Conservation (phyloP, 108 stramenopile genomes). For the Bacterosira constricta region DNA sequence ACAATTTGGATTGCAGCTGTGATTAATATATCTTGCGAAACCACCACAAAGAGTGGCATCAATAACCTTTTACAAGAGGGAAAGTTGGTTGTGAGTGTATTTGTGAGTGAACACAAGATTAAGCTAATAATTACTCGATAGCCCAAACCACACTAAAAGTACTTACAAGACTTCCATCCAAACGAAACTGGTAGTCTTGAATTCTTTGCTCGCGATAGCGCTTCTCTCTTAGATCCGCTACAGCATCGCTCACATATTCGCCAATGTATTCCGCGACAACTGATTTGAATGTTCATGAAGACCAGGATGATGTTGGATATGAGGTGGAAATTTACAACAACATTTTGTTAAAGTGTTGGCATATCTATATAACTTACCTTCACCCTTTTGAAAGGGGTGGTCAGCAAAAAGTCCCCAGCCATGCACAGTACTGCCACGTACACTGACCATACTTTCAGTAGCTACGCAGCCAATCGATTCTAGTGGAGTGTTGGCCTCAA, state of each 20-base stretch:
- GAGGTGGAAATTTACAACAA: no score
- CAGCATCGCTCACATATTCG: slow-evolving; percentile 85
- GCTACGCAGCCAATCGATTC: slow-evolving; percentile 22
- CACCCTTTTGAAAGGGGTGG: slow-evolving; percentile 70
- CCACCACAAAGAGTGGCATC: slow-evolving; percentile 94
- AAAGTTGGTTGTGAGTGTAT: background rate
- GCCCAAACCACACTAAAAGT: background rate
- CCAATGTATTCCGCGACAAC: slow-evolving; percentile 97
- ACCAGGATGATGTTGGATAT: no score
- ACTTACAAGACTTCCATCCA: slow-evolving; percentile 69
- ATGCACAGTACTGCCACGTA: slow-evolving; percentile 74
- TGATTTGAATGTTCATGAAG: no score
- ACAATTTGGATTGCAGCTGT: slow-evolving; percentile 96
- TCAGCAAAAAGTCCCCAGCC: slow-evolving; percentile 88
- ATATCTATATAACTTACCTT: no score
- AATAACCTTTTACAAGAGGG: slow-evolving; percentile 52
- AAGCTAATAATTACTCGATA: background rate
- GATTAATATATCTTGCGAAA: slow-evolving; percentile 94
- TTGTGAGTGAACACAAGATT: background rate
- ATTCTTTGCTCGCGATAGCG: slow-evolving; percentile 83
- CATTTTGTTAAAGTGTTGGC: no score
- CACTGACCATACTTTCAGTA: slow-evolving; percentile 62
- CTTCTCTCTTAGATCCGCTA: slow-evolving; percentile 87
- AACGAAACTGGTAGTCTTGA: slow-evolving; percentile 95
- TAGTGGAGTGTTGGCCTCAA: slow-evolving; percentile 30